These are phyloP conservation scores for Epichloe hybrida DNA, from an alignment of 2,329 filamentous ascomycete species.

Conservation along the genomic window DNA sequence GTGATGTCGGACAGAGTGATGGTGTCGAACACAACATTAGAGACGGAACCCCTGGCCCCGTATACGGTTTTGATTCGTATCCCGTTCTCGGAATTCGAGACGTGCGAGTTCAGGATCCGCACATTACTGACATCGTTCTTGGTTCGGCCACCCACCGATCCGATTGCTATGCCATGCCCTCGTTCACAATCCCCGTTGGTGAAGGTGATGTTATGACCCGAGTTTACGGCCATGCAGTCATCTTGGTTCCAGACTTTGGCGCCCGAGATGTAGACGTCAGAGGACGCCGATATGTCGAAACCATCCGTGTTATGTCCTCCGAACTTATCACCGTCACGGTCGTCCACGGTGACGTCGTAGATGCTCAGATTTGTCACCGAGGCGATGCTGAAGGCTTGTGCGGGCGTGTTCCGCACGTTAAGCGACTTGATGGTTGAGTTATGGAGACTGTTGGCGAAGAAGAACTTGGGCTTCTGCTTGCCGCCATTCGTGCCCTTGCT, in stretches of 20 bases:
- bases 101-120: background rate
- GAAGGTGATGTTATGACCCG: background rate
- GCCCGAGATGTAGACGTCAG: background rate
- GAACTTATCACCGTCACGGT: background rate
- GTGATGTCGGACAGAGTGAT: conserved; percentile 18
- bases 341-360: background rate
- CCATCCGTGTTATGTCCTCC: conserved; percentile 2
- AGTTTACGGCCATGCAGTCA: conserved; percentile 2
- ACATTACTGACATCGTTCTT: background rate
- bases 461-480: conserved; percentile 50
- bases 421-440: background rate
- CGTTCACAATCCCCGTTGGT: accelerated
- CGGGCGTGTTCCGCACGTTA: background rate
- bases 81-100: background rate
- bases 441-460: conserved; percentile 30
- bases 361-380: background rate
- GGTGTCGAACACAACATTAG: background rate
- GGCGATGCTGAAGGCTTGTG: background rate
- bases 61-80: background rate
- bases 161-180: background rate
- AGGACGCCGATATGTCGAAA: background rate
- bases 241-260: background rate
- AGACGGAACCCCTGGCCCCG: background rate
- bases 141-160: background rate
- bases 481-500: conserved; percentile 43